Evolutionary conservation across 1,284 basidiomycete genomes (phyloP).

Genomic region (Tilletiaria anomala): DNA sequence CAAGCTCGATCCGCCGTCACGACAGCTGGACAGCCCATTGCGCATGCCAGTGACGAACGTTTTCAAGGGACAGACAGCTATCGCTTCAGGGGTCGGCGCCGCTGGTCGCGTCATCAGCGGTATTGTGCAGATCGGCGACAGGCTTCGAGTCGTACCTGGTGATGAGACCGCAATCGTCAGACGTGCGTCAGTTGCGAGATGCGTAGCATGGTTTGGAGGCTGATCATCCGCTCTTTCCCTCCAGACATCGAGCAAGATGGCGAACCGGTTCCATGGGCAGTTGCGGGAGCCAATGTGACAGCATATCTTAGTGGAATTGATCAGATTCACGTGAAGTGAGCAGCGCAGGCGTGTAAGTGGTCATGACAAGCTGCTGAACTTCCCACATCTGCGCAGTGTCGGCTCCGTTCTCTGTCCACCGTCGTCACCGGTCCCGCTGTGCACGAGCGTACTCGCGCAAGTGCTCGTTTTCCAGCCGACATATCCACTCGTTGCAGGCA

Average conservation of each 20-base stretch:
- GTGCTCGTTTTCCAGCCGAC: slow-evolving; percentile 87
- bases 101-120: slow-evolving; percentile 77
- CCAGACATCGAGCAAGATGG: slow-evolving; percentile 76
- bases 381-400: slow-evolving; percentile 44
- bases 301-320: slow-evolving; percentile 73
- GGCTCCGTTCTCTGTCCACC: slow-evolving; percentile 77
- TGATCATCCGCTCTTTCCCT: neutral
- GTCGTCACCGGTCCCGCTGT: slow-evolving; percentile 55
- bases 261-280: slow-evolving; percentile 65
- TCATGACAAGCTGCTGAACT: neutral
- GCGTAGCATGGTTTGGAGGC: slow-evolving; percentile 1
- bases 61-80: slow-evolving; percentile 67
- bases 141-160: slow-evolving; percentile 70
- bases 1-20: slow-evolving; percentile 55
- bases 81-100: slow-evolving; percentile 57
- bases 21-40: slow-evolving; percentile 62
- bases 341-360: neutral
- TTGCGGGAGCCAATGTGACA: slow-evolving; percentile 75
- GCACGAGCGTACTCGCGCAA: slow-evolving; percentile 62
- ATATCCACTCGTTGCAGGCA: slow-evolving; percentile 73
- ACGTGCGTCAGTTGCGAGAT: slow-evolving; percentile 45
- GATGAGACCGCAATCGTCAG: slow-evolving; percentile 74
- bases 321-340: slow-evolving; percentile 55
- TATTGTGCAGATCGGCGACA: slow-evolving; percentile 80
- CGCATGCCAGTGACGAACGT: slow-evolving; percentile 87